phyloP scores from a whole-genome alignment of 176 grass and related monocot species.

The Paspalum notatum region DNA sequence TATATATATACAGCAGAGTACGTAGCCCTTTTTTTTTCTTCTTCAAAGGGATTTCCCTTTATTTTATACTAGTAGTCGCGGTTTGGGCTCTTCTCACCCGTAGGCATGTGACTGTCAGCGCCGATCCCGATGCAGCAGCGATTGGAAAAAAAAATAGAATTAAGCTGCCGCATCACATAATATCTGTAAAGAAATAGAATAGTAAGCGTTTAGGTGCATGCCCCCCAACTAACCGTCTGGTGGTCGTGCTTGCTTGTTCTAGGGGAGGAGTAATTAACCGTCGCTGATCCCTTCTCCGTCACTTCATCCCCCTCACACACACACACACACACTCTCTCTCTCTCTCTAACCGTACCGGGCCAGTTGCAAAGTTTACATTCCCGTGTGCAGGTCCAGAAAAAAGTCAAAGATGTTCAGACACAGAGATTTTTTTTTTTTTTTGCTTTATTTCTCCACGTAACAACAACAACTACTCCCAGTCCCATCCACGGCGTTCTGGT shows the following conservation, averaged over 20 bases:
- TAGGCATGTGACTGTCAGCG: conserved; percentile 75
- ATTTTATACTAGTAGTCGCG: background rate
- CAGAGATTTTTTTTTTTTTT: too few relatives aligned
- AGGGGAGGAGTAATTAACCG: background rate
- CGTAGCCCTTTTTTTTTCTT: background rate
- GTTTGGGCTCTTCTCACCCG: conserved; percentile 28
- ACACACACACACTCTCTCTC: too few relatives aligned
- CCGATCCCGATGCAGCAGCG: conserved; percentile 61
- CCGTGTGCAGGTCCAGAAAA: background rate
- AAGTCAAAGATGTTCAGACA: too few relatives aligned
- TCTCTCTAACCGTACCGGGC: background rate
- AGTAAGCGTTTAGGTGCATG: conserved; percentile 38
- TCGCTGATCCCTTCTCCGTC: background rate
- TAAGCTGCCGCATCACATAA: conserved; percentile 28
- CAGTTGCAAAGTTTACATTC: background rate
- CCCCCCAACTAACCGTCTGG: conserved; percentile 26
- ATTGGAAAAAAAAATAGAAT: conserved; percentile 47
- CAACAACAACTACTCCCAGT: too few relatives aligned
- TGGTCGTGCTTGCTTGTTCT: background rate
- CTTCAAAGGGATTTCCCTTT: background rate
- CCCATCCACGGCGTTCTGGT: too few relatives aligned
- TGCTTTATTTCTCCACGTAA: too few relatives aligned
- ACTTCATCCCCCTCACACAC: background rate
- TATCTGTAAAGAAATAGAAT: conserved; percentile 51
- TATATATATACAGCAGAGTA: too few relatives aligned